A percentile compares a stretch with the other conserved stretches of the same genome.
Conservation (phyloP, 108 stramenopile species). For the Thalassiosira profunda region DNA sequence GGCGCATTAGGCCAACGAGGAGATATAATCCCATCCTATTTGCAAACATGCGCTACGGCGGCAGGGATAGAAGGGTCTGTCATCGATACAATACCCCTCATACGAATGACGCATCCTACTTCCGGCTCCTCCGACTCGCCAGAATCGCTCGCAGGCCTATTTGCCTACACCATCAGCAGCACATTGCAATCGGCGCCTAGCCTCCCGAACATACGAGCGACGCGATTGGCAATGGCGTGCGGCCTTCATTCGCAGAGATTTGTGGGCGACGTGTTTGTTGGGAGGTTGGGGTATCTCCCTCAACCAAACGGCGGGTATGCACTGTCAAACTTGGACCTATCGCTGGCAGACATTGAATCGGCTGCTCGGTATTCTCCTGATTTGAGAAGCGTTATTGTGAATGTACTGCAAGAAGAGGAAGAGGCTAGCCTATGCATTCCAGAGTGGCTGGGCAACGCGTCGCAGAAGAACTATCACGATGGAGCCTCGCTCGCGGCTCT, state of each 20-base stretch:
- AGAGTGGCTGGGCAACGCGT: conserved; percentile 68
- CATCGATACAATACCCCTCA: conserved; percentile 11
- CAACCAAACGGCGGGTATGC: not conserved
- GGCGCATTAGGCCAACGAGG: not conserved
- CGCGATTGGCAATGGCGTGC: conserved; percentile 85
- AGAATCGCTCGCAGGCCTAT: conserved; percentile 9
- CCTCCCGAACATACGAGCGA: conserved; percentile 71
- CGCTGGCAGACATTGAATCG: conserved; percentile 9
- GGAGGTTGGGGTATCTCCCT: conserved; percentile 37
- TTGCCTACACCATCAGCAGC: conserved; percentile 23
- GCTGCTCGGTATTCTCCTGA: conserved; percentile 56
- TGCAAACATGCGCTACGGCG: conserved; percentile 12
- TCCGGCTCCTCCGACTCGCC: not conserved
- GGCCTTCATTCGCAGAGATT: conserved; percentile 69
- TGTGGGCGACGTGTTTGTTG: conserved; percentile 58
- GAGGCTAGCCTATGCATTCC: conserved; percentile 14
- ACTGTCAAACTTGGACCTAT: conserved; percentile 40
- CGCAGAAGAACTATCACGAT: conserved; percentile 83
- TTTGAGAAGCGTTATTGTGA: conserved; percentile 44
- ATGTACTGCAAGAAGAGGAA: not conserved
- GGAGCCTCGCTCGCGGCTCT: conserved; percentile 50
- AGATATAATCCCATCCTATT: conserved; percentile 16
- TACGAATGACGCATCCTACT: conserved; percentile 1
- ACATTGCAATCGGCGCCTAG: not conserved
- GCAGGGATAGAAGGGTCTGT: not conserved